Evolutionary conservation across 441 rosid species (phyloP), one percentile per base, ranked within the genome.

Genomic region (Jatropha multifida): DNA sequence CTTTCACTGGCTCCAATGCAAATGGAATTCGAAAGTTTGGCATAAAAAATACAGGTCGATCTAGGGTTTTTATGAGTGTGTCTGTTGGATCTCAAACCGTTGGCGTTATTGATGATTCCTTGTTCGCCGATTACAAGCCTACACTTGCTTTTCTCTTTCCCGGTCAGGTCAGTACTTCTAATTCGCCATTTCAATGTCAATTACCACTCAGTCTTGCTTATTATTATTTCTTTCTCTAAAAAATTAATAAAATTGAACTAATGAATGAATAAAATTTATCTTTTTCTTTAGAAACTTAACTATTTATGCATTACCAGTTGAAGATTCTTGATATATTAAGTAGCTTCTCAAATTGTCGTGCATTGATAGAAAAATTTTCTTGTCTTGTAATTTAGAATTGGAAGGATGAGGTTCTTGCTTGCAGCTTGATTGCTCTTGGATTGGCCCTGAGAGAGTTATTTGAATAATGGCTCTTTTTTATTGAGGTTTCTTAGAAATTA

Each of bases 51-150:
- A 65, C 55, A 38, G 74, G 13, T 72, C 89, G 95, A 83, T 89
- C 93, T 79, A 83, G 88, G 84, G 85, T 88, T 82, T 83, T 80
- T 63, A 79, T 86, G 94, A 87, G 96, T 78, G 85, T 82, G 20
- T 88, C 97, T 1, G 84, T 79, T 69, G 93, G 93, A 82, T 86
- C 90, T 62, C 93, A 89, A 67, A 63, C 75, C 23, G 7, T 48
- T 42, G 65, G 42, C 17, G 60, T 81, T 23, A 79, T 87, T 69
- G 83, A 85, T 62, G 97, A 93, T 72, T 80, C 89, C 74, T 74
- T 86, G 78, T 94, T 96, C 80, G 81, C 83, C 54, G 96, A 91
- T 84, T 96, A 94, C 84, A 92, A 89, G 80, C 92, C 99, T 73
- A 81, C 81, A 77, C 63, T 76, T 59, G 96, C 97, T 72, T 96